These are phyloP conservation scores for Carex parvula DNA, from an alignment of 176 grass and related monocot genomes.

Conservation along the genomic window DNA sequence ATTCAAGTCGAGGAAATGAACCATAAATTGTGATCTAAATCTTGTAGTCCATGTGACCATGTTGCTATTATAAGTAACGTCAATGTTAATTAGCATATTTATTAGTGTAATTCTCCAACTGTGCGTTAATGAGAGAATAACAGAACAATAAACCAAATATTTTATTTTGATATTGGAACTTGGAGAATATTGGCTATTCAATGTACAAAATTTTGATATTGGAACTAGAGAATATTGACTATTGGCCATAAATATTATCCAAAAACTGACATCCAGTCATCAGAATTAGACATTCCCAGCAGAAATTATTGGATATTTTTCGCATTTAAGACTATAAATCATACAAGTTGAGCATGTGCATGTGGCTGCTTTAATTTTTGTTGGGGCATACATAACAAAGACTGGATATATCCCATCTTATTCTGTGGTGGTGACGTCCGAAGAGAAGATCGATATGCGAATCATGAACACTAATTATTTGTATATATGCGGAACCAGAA, in stretches of 20 bases:
- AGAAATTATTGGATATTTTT: not conserved
- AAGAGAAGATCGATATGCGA: not conserved
- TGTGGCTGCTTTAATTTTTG: not conserved
- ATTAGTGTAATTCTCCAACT: not conserved
- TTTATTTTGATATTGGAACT: no score
- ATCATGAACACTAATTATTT: not conserved
- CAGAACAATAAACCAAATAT: not conserved
- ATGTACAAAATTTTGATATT: not conserved
- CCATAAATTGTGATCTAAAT: not conserved
- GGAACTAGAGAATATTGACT: not conserved
- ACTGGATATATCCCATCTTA: not conserved
- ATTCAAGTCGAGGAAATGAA: not conserved
- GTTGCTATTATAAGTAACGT: not conserved
- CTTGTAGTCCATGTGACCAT: not conserved
- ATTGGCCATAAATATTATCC: not conserved
- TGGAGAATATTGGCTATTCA: no score
- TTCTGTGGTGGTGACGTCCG: not conserved
- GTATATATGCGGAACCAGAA: not conserved
- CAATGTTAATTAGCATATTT: not conserved
- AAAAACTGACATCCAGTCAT: not conserved
- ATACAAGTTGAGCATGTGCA: constrained; percentile 19
- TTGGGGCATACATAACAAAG: constrained; percentile 1
- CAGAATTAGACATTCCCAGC: not conserved
- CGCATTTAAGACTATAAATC: constrained; percentile 14
- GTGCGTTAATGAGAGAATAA: not conserved